Percentiles rank a stretch among this genome's conserved stretches.
Conservation (phyloP, 1,139 yeast species). For the Magnusiomyces sp. region DNA sequence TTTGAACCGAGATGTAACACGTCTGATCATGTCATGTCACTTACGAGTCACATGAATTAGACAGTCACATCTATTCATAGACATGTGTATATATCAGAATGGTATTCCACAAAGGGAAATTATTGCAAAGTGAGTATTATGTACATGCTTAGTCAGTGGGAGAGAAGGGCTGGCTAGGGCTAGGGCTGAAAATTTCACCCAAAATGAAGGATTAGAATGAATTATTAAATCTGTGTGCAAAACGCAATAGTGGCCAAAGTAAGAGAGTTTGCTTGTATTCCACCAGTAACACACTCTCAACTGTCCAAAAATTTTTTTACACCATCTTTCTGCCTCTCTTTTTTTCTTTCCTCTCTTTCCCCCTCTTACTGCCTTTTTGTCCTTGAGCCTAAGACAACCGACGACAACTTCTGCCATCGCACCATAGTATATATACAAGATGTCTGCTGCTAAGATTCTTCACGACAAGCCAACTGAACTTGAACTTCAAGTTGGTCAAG, state of each 20-base stretch:
- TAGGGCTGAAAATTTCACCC: too few relatives aligned
- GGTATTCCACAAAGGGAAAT: too few relatives aligned
- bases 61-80: too few relatives aligned
- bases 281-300: too few relatives aligned
- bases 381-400: conserved; percentile 4
- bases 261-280: neutral
- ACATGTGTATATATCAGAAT: too few relatives aligned
- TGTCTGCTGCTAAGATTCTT: conserved; percentile 94
- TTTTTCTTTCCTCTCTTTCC: neutral
- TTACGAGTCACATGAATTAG: too few relatives aligned
- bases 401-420: conserved; percentile 9
- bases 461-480: conserved; percentile 75
- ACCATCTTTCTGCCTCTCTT: conserved; percentile 1
- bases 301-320: neutral
- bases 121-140: too few relatives aligned
- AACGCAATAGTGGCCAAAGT: neutral
- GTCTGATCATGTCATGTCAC: too few relatives aligned
- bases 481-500: conserved; percentile 99
- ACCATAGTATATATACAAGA: conserved; percentile 31
- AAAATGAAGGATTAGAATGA: neutral
- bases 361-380: conserved; percentile 2
- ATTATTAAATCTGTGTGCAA: neutral
- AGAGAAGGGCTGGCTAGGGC: neutral
- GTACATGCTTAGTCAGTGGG: neutral
- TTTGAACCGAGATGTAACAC: too few relatives aligned